Evolutionary conservation across 495 filamentous ascomycete genomes (phyloP), one percentile per base, ranked within the genome.

Genomic region (Xylaria flabelliformis): DNA sequence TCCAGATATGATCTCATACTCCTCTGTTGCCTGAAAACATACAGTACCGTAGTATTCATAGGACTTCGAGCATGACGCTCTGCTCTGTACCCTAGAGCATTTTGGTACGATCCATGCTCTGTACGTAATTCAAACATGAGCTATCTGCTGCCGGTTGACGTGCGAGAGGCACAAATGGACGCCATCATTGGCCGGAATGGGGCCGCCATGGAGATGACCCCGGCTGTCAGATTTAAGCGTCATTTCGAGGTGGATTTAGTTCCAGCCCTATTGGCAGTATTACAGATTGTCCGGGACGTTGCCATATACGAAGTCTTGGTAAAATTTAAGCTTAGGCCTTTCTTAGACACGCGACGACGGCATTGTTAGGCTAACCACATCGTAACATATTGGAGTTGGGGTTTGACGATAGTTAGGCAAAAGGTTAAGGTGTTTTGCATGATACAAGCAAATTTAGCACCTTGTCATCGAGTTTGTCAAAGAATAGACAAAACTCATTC

Each of bases 11-110:
- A 64, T 64, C 61, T 64, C 61, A 64, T 64, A 12, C n/a, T 64
- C 36, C 21, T 39, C 39, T 41, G 61, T 64, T 64, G 61, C 61
- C 61, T 64, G 26, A 29, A 29, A 26, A 26, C 39, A 64, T 64
- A 39, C 36, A 39, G 36, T 39, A 39, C 36, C 6, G 36, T 39
- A 39, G 36, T 39, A n/a, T 64, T 64, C 21, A 15, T 64, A 64
- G 61, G 61, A 64, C 36, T 44, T 44, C 44, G 24, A n/a, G 56
- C 61, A 64, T 64, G 61, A 64, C 61, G 61, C 39, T 42, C 39
- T 42, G 7, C 34, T 61, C 32, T 6, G 17, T 61, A 39, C 17
- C 15, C 3, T n/a, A 39, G 56, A 39, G n/a, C 34, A 21, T 61
- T 19, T 61, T 21, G 17, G 34, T 39, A 39, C 34, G 34, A 62